These are phyloP conservation scores for Mycosphaerella arachidis DNA, from an alignment of 2,329 filamentous ascomycete genomes.

Conservation along the genomic window DNA sequence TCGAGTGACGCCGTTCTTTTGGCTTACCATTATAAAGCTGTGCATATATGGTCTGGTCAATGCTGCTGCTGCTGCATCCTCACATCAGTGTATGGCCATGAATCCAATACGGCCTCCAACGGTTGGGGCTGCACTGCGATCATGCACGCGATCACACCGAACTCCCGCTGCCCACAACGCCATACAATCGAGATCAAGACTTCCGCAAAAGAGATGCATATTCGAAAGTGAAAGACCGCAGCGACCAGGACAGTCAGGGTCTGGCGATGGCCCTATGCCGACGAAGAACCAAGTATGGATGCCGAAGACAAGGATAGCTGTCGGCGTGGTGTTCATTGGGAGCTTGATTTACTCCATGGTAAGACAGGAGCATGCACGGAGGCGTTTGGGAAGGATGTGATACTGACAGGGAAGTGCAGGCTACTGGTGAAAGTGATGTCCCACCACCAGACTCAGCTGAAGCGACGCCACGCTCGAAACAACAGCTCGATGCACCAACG, in stretches of 20 bases:
- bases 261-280: constrained; percentile 19
- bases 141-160: constrained; percentile 19
- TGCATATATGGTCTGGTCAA: neutral
- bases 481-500: constrained; percentile 56
- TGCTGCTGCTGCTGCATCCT: neutral
- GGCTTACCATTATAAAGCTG: neutral
- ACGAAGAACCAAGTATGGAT: constrained; percentile 34
- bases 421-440: constrained; percentile 34
- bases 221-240: constrained; percentile 19
- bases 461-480: constrained; percentile 12
- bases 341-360: constrained; percentile 59
- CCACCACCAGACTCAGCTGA: constrained; percentile 5
- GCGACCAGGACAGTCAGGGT: constrained; percentile 22
- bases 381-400: neutral
- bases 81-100: constrained; percentile 9
- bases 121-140: constrained; percentile 20
- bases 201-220: constrained; percentile 23
- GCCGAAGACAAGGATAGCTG: constrained; percentile 42
- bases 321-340: constrained; percentile 50
- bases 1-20: neutral
- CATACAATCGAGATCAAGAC: constrained; percentile 11
- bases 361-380: constrained; percentile 18
- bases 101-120: constrained; percentile 20
- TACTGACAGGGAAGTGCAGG: constrained; percentile 24
- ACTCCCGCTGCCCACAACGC: constrained; percentile 21